A percentile compares a stretch with the other conserved stretches of the same genome.
Evolutionary conservation across 768 basidiomycete species (phyloP).

Genomic region (Lactifluus rugatus): DNA sequence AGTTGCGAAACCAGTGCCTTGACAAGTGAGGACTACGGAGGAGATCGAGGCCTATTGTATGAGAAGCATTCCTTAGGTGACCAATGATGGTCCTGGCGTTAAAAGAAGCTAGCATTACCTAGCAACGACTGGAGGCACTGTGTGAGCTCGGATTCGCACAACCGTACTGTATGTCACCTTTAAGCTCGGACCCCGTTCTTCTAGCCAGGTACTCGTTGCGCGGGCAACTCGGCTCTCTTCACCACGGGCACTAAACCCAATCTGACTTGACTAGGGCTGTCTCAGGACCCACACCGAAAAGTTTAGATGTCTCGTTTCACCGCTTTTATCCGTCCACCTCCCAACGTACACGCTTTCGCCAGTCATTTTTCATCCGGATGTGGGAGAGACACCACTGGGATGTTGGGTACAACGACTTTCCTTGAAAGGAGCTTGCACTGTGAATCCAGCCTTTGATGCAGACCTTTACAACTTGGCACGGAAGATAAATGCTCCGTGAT

Average conservation of each 20-base stretch:
- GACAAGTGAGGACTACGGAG: background rate
- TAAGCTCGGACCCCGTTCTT: background rate
- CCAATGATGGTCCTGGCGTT: background rate
- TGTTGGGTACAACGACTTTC: background rate
- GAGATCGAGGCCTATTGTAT: background rate
- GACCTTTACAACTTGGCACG: background rate
- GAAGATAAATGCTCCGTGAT: background rate
- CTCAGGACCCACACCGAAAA: background rate
- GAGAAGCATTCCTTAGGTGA: background rate
- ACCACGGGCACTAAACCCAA: background rate
- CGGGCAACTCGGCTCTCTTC: background rate
- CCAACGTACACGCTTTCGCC: background rate
- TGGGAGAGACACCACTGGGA: background rate
- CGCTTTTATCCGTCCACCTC: background rate
- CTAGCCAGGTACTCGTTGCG: background rate
- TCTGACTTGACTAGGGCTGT: background rate
- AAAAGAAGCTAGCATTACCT: too few species aligned
- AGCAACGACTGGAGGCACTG: background rate
- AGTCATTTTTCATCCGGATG: background rate
- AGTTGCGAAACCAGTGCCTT: background rate
- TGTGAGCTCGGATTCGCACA: background rate
- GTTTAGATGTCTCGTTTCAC: background rate
- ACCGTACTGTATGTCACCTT: background rate
- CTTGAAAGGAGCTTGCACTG: background rate
- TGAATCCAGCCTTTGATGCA: background rate